Base-by-base conservation (phyloP, 139 green algal genomes). In the Picochlorum sp. region DNA sequence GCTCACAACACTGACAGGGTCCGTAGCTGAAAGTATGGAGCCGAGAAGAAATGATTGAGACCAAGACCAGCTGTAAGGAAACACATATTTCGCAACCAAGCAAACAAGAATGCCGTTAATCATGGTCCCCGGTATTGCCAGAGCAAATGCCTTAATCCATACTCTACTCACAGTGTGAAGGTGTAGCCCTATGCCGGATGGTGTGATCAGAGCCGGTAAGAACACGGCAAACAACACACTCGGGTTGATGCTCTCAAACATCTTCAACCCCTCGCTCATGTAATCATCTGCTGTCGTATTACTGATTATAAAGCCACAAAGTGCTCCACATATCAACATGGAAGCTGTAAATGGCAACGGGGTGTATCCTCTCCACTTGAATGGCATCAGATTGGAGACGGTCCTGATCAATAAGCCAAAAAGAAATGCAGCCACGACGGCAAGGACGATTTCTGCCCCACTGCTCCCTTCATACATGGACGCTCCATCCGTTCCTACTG, bases 1-100 rank as follows among this genome's bases (percentile, higher is more conserved):
- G 7, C 81, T 73, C 23, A 91, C 77, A 4, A 90, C 85, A 9
- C 85, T 85, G 3, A 91, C 83, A 3, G 86, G 86, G 66, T 93
- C 86, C 1, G 79, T 91, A 6, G 86, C 85, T 26, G 57, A 69
- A 11, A 90, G 47, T 30, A 90, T 87, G 13, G 77, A 68, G 0
- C 81, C 85, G 61, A 91, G 80, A 44, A 88, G 67, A 10, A 74
- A 57, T 31, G 26, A 54, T 54, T 82, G 57, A 1, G 64, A 66
- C 84, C 81, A 90, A 16, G 16, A 66, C 82, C 82, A 90, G 47
- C 60, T 60, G 59, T 87, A 87, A 0, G 84, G 84, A 11, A 90
- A 82, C 16, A 72, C 58, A 51, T 72, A 84, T 7, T 74, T 78
- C 21, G 69, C 66, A 24, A 87, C 56, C 4, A 83, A 38, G 21